Conservation (phyloP, 31 red algal genomes). For the Odonthalia washingtoniensis region DNA sequence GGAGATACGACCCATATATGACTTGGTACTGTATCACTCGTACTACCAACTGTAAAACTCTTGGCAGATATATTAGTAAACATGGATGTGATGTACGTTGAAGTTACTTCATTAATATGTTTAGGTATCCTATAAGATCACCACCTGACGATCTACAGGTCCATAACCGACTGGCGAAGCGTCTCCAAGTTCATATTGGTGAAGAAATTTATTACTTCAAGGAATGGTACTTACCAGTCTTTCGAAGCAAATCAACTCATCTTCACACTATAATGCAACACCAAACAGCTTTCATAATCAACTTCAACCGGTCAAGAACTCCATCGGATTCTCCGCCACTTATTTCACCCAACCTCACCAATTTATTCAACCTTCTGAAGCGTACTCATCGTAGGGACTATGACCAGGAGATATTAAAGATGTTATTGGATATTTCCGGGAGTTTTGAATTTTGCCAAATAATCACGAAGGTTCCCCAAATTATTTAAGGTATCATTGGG, state of each 20-base stretch:
- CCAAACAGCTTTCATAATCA: not conserved
- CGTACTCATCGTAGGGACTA: not conserved
- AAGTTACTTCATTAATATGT: constrained; percentile 14
- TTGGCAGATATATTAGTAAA: not conserved
- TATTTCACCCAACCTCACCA: constrained; percentile 24
- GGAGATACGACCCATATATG: not conserved
- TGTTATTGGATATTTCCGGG: constrained; percentile 1
- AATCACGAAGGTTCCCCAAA: not conserved
- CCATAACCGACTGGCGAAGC: not conserved
- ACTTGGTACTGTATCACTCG: not conserved
- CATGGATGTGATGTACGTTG: not conserved
- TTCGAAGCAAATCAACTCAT: too few relatives aligned
- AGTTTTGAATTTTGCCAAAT: constrained; percentile 29
- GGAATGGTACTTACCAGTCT: not conserved
- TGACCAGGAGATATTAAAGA: constrained; percentile 15
- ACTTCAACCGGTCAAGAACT: too few relatives aligned
- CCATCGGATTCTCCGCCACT: constrained; percentile 20
- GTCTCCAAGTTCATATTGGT: not conserved
- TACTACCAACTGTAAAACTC: not conserved
- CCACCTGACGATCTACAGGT: not conserved
- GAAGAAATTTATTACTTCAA: not conserved
- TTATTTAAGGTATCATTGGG: constrained; percentile 18
- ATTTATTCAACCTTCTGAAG: constrained; percentile 28
- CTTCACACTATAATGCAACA: not conserved
- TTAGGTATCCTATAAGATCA: constrained; percentile 4